Evolutionary conservation across 768 basidiomycete species (phyloP).

Genomic region (Clitopilus passeckerianus): DNA sequence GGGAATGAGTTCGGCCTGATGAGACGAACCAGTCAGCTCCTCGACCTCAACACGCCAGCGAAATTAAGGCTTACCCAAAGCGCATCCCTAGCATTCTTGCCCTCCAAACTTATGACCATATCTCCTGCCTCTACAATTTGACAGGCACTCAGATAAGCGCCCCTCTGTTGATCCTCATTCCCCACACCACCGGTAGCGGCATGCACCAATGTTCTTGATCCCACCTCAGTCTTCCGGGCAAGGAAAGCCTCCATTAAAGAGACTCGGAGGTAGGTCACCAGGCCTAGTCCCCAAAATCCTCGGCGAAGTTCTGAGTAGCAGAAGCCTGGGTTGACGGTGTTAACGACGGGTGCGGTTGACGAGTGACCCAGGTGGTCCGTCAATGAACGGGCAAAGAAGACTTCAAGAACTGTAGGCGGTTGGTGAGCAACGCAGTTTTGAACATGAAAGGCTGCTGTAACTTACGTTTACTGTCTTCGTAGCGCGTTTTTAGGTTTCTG

Average conservation of each 20-base stretch:
- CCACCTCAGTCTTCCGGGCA: constrained; percentile 27
- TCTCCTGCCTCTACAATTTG: not conserved
- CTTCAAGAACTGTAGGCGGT: constrained; percentile 37
- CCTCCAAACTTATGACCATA: constrained; percentile 1
- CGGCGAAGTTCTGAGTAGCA: constrained; percentile 32
- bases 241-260: constrained; percentile 23
- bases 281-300: not conserved
- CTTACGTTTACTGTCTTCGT: too few species aligned
- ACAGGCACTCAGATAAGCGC: not conserved
- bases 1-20: constrained; percentile 8
- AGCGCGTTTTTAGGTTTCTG: too few species aligned
- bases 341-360: constrained; percentile 23
- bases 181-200: constrained; percentile 27
- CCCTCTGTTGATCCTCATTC: constrained; percentile 8
- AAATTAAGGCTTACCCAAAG: constrained; percentile 1
- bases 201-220: constrained; percentile 31
- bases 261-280: too few species aligned
- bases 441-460: too few species aligned
- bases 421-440: too few species aligned
- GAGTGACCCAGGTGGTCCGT: constrained; percentile 18
- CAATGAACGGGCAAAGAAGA: constrained; percentile 33
- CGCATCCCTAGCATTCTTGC: not conserved
- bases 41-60: not conserved
- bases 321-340: constrained; percentile 34
- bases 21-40: not conserved